Evolutionary conservation across 1,139 yeast genomes (phyloP).

Genomic region (Tardiomyces blankii): DNA sequence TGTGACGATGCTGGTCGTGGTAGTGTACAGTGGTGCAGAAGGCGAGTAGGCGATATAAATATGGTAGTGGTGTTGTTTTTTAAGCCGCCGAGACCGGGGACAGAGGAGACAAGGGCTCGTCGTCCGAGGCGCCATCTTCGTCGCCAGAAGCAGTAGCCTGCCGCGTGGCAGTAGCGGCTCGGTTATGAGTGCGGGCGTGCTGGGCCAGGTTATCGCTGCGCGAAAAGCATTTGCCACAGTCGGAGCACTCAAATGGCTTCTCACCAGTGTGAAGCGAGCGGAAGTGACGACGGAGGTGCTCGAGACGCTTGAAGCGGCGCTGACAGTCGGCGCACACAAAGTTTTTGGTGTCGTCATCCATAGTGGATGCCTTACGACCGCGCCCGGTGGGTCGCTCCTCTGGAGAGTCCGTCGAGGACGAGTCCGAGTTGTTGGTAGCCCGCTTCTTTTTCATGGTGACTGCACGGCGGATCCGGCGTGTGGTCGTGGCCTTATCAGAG

Average conservation of each 20-base stretch:
- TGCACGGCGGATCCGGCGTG: too few species aligned
- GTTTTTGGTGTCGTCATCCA: constrained; percentile 18
- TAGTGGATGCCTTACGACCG: constrained; percentile 21
- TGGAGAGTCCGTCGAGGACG: not conserved
- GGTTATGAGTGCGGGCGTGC: constrained; percentile 55
- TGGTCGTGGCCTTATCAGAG: too few species aligned
- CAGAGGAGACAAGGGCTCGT: not conserved
- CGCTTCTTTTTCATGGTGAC: too few species aligned
- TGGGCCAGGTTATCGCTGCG: constrained; percentile 67
- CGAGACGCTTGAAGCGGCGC: constrained; percentile 55
- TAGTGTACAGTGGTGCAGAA: not conserved
- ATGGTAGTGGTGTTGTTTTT: too few species aligned
- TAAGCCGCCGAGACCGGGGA: not conserved
- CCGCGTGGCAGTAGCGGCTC: not conserved
- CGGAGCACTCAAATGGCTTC: constrained; percentile 62
- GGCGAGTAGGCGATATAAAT: not conserved
- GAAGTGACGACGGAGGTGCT: constrained; percentile 68
- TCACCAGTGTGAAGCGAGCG: constrained; percentile 59
- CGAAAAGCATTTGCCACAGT: constrained; percentile 63
- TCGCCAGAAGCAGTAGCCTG: not conserved
- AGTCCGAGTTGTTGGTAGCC: not conserved
- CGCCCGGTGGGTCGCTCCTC: constrained; percentile 11
- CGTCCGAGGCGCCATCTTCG: not conserved
- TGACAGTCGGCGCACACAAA: constrained; percentile 25
- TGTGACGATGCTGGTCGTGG: not conserved